These are phyloP conservation scores for Luffa aegyptiaca DNA, from an alignment of 306 rosid species.

Conservation along the genomic window DNA sequence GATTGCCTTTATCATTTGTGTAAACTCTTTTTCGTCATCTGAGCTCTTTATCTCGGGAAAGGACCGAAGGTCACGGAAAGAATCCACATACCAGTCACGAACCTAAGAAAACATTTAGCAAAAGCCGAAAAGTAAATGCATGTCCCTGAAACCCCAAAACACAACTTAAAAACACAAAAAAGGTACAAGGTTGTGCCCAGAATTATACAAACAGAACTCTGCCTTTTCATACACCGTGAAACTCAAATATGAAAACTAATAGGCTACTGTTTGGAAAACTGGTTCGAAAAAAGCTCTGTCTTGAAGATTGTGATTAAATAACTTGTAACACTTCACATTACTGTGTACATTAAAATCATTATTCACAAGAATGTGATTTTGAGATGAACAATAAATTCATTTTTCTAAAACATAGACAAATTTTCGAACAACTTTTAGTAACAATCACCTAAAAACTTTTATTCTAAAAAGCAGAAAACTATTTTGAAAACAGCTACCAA, in stretches of 20 bases:
- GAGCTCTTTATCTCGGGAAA: slow-evolving; percentile 65
- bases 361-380: not conserved
- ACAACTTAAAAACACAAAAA: not conserved
- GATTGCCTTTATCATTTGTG: slow-evolving; percentile 83
- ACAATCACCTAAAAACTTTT: not conserved
- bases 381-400: not conserved
- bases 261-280: not conserved
- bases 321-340: not conserved
- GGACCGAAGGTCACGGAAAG: slow-evolving; percentile 78
- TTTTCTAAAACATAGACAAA: not conserved
- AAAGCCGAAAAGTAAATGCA: not conserved
- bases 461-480: not conserved
- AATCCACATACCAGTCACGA: slow-evolving; percentile 91
- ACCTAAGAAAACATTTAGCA: slow-evolving; percentile 32
- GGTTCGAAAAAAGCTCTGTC: not conserved
- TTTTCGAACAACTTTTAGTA: not conserved
- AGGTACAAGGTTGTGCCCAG: not conserved
- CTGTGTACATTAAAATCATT: not conserved
- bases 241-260: not conserved
- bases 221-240: not conserved
- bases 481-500: not conserved
- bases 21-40: slow-evolving; percentile 60
- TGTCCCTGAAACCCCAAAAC: not conserved
- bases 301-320: not conserved
- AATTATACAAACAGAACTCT: not conserved